Evolutionary conservation across 139 green algal species (phyloP).

Genomic region (Chlamydomonas applanata): DNA sequence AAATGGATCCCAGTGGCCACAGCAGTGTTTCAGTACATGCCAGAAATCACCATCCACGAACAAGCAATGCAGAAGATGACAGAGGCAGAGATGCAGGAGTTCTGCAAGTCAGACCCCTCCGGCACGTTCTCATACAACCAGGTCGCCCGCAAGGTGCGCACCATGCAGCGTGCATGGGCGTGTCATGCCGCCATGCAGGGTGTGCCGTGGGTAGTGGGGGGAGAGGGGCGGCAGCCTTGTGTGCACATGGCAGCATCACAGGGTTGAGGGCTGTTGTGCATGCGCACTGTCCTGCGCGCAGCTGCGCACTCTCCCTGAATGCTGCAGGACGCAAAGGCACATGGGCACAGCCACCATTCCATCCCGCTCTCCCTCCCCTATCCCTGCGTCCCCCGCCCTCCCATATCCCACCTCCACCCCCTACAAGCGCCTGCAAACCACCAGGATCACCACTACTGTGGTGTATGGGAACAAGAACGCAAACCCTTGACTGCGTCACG

Average conservation of each 20-base stretch:
- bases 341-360: too few species aligned
- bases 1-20: constrained; percentile 97
- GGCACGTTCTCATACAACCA: constrained; percentile 80
- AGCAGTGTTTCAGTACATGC: constrained; percentile 72
- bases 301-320: too few species aligned
- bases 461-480: neutral
- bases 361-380: neutral
- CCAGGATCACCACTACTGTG: neutral
- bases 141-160: constrained; percentile 54
- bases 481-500: too few species aligned
- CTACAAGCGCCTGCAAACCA: neutral
- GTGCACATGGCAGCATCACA: too few species aligned
- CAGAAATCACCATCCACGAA: constrained; percentile 84
- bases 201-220: too few species aligned
- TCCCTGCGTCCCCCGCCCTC: neutral
- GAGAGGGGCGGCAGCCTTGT: neutral
- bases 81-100: constrained; percentile 77
- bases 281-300: too few species aligned
- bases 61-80: constrained; percentile 68
- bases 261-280: too few species aligned
- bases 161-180: neutral
- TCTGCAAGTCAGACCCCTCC: constrained; percentile 67
- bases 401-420: neutral
- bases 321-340: too few species aligned
- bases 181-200: neutral